Percentiles rank a stretch among this genome's conserved stretches.
Conservation (phyloP, 2,329 filamentous ascomycete species). For the Didymella lethalis region DNA sequence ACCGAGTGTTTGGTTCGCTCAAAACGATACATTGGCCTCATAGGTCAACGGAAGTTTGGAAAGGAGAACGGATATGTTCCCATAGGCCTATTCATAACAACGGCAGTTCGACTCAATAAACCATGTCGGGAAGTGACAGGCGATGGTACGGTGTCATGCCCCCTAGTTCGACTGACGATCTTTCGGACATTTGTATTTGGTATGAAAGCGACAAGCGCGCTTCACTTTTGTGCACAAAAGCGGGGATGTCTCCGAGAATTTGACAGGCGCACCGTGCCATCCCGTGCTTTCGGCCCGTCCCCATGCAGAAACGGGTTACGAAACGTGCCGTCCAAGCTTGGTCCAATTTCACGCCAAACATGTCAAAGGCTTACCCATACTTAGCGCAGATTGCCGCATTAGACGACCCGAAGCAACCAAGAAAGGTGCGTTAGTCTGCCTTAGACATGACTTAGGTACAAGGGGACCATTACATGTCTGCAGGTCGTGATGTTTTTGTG, state of each 20-base stretch:
- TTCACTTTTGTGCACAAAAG: not conserved
- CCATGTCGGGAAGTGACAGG: not conserved
- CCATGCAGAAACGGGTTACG: not conserved
- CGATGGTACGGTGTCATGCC: not conserved
- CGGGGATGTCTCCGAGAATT: not conserved
- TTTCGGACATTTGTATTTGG: conserved; percentile 2
- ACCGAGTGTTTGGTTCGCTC: not conserved
- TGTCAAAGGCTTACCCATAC: not conserved
- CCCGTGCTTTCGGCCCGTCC: conserved; percentile 3
- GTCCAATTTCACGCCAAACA: not conserved
- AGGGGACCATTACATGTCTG: not conserved
- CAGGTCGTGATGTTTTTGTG: not conserved
- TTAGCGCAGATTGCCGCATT: not conserved
- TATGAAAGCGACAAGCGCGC: not conserved
- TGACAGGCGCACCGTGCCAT: not conserved
- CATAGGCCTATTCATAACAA: not conserved
- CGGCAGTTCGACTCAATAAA: not conserved
- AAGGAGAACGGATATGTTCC: not conserved
- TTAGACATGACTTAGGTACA: not conserved
- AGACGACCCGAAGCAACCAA: too few species aligned
- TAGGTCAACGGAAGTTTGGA: not conserved
- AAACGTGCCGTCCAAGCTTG: not conserved
- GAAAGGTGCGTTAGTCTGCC: not conserved
- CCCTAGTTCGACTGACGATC: conserved; percentile 1
- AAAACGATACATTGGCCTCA: not conserved